Evolutionary conservation across 441 rosid species (phyloP), one percentile per base, ranked within the genome.

Genomic region (Gossypium lobatum): DNA sequence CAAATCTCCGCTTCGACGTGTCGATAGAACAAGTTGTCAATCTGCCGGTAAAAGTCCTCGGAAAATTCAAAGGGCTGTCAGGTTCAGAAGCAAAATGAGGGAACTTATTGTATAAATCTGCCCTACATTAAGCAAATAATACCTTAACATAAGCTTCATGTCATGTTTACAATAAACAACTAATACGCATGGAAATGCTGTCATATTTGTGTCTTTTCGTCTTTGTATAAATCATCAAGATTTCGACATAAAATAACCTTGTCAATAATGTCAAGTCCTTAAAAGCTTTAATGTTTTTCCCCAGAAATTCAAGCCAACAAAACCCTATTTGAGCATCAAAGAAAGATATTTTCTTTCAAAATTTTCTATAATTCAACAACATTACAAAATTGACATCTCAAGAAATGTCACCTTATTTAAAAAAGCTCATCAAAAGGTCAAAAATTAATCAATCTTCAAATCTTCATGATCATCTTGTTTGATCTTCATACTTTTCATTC

Each of bases 401-500:
- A 62, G 70, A 58, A 68, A 63, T 63, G 17, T 64, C 70, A 28
- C 64, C 37, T 39, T 52, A 2, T 57, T 26, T 20, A 45, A 1
- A 8, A 48, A 28, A 4, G 34, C 34, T 31, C 34, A 4, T 31
- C 34, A 4, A 31, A 31, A 31, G 34, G 34, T 31, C 6, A 31
- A 31, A 31, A 31, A 31, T 31, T 4, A 31, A 55, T 17, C 62
- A 14, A 16, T 60, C 72, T 65, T 65, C 80, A 74, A 28, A 73
- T 65, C 31, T 34, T 65, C 72, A 62, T 23, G 68, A 71, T 52
- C 78, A 55, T 61, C 79, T 61, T 58, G 75, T 71, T 71, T 73
- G 82, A 82, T 74, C 80, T 65, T 69, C 80, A 74, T 73, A 63
- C 62, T 46, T 45, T 45, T 75, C 57, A 26, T 71, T 52, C 34